Evolutionary conservation across 169 alveolate species (phyloP).

Genomic region (Cyclospora cayetanensis): DNA sequence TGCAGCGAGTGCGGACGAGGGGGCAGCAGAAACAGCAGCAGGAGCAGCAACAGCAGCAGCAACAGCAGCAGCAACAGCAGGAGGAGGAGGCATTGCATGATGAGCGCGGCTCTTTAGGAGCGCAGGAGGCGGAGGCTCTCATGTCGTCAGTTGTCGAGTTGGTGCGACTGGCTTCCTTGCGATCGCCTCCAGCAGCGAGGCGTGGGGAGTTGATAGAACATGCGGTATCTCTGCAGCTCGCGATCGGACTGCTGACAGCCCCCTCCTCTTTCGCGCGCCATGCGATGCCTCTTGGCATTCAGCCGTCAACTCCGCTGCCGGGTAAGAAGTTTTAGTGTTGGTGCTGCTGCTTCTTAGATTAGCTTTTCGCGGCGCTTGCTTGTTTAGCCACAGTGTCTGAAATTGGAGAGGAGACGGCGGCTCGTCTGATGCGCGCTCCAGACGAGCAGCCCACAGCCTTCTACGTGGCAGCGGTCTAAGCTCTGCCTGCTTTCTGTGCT

Average conservation of each 20-base stretch:
- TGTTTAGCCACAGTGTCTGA: too few relatives aligned
- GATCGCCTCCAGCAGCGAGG: not conserved
- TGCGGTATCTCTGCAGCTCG: slow-evolving; percentile 25
- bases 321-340: not conserved
- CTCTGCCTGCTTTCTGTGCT: too few relatives aligned
- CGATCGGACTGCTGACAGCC: not conserved
- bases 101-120: slow-evolving; percentile 7
- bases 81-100: too few relatives aligned
- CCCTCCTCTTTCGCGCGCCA: slow-evolving; percentile 8
- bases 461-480: too few relatives aligned
- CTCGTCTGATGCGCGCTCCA: too few relatives aligned
- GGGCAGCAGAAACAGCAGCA: slow-evolving; percentile 40
- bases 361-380: too few relatives aligned
- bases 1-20: not conserved
- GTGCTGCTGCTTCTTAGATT: too few relatives aligned
- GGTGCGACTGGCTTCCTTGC: not conserved
- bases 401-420: too few relatives aligned
- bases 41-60: slow-evolving; percentile 1
- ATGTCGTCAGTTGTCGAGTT: slow-evolving; percentile 23
- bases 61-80: slow-evolving; percentile 23
- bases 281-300: slow-evolving; percentile 16
- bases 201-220: slow-evolving; percentile 4
- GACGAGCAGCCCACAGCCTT: too few relatives aligned
- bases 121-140: slow-evolving; percentile 34
- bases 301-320: not conserved